These are phyloP conservation scores for Lactarius evosmus DNA, from an alignment of 768 basidiomycete genomes.

Conservation along the genomic window DNA sequence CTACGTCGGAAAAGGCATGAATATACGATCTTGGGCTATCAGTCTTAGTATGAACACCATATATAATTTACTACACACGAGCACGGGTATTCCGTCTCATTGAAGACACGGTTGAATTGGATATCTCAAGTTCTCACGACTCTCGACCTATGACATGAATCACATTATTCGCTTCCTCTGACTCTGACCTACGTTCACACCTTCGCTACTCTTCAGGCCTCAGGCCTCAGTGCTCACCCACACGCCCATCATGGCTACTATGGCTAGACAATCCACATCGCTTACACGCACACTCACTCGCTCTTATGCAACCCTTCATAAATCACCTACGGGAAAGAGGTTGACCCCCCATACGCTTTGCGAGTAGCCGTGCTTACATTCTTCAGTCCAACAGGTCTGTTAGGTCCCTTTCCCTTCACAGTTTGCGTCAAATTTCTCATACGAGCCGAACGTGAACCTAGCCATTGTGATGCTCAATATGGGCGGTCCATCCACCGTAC, in stretches of 20 bases:
- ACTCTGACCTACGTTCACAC: neutral
- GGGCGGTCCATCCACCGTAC: slow-evolving; percentile 93
- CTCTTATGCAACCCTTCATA: slow-evolving; percentile 25
- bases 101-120: neutral
- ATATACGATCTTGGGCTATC: neutral
- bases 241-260: neutral
- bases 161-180: neutral
- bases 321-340: slow-evolving; percentile 19
- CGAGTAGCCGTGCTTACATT: slow-evolving; percentile 5
- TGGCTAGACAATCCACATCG: slow-evolving; percentile 6
- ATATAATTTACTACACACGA: neutral
- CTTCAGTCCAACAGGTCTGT: slow-evolving; percentile 28
- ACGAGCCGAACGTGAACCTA: slow-evolving; percentile 28
- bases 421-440: neutral
- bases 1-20: neutral
- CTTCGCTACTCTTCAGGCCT: neutral
- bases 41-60: neutral
- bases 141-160: neutral
- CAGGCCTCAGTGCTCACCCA: neutral
- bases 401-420: too few relatives aligned
- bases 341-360: slow-evolving; percentile 4
- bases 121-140: neutral
- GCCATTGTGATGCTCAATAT: slow-evolving; percentile 98
- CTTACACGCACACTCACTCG: slow-evolving; percentile 17
- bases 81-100: neutral